Conservation (phyloP, 2,329 filamentous ascomycete species). For the Fusarium newnesense region DNA sequence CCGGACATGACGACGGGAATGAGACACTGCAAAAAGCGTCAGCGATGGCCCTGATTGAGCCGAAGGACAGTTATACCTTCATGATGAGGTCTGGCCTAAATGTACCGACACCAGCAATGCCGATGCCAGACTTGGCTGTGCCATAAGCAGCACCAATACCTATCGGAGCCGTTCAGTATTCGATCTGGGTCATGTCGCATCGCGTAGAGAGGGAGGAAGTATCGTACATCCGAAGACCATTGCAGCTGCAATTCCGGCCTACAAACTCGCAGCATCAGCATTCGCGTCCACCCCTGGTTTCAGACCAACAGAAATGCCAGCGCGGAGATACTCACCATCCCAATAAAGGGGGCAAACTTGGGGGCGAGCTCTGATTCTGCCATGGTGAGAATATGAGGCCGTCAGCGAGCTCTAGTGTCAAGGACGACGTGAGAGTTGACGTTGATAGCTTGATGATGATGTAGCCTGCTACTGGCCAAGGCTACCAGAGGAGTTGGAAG, state of each 20-base stretch:
- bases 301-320: constrained; percentile 2
- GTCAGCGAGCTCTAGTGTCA: constrained; percentile 30
- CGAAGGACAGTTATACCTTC: constrained; percentile 68
- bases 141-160: constrained; percentile 83
- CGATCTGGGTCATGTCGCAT: constrained; percentile 20
- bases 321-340: constrained; percentile 73
- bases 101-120: constrained; percentile 85
- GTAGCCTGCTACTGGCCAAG: constrained; percentile 41
- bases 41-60: constrained; percentile 5
- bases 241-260: constrained; percentile 82
- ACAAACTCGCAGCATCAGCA: constrained; percentile 41
- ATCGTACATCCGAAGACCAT: constrained; percentile 86
- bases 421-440: constrained; percentile 33
- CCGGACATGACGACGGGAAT: constrained; percentile 98
- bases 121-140: constrained; percentile 88
- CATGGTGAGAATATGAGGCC: constrained; percentile 54
- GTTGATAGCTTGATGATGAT: constrained; percentile 45
- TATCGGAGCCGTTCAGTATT: constrained; percentile 48
- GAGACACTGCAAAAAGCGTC: constrained; percentile 68
- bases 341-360: constrained; percentile 88
- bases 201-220: constrained; percentile 26
- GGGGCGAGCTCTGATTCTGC: constrained; percentile 69
- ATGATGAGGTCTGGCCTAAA: constrained; percentile 90
- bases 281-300: constrained; percentile 22
- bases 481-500: constrained; percentile 36